These are phyloP conservation scores for Saccharomyces hybrid DNA, from an alignment of 1,139 yeast species.

Conservation along the genomic window DNA sequence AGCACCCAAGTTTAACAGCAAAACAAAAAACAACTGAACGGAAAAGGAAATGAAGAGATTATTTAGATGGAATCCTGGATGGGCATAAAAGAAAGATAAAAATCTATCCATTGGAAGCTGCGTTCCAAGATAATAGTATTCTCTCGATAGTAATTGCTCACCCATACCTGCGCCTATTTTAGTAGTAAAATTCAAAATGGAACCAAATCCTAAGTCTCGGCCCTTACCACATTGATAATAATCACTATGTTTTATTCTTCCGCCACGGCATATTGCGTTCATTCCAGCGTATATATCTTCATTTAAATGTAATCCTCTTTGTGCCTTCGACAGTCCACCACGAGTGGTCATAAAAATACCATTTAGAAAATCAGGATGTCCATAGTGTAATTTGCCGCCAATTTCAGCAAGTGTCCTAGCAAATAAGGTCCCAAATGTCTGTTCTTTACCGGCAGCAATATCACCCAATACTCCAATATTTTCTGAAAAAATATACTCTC, in stretches of 20 bases:
- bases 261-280: slow-evolving; percentile 75
- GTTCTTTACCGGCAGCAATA: slow-evolving; percentile 90
- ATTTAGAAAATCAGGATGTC: slow-evolving; percentile 85
- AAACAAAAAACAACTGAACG: slow-evolving; percentile 60
- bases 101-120: slow-evolving; percentile 72
- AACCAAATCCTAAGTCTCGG: slow-evolving; percentile 77
- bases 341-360: slow-evolving; percentile 82
- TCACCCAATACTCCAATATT: slow-evolving; percentile 82
- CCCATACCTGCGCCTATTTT: slow-evolving; percentile 96
- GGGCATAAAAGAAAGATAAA: slow-evolving; percentile 81
- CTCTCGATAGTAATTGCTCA: slow-evolving; percentile 78
- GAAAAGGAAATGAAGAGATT: slow-evolving; percentile 73
- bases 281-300: slow-evolving; percentile 92
- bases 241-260: slow-evolving; percentile 80
- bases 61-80: slow-evolving; percentile 83
- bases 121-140: slow-evolving; percentile 75
- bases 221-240: slow-evolving; percentile 91
- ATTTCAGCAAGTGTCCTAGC: slow-evolving; percentile 79
- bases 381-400: slow-evolving; percentile 85
- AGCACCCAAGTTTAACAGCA: slow-evolving; percentile 61
- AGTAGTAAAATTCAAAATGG: slow-evolving; percentile 75
- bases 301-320: slow-evolving; percentile 74
- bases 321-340: slow-evolving; percentile 88
- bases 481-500: slow-evolving; percentile 84
- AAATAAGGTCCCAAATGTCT: slow-evolving; percentile 84